phyloP scores from a whole-genome alignment of 805 yeast species.

The Dipodascus geniculatus region DNA sequence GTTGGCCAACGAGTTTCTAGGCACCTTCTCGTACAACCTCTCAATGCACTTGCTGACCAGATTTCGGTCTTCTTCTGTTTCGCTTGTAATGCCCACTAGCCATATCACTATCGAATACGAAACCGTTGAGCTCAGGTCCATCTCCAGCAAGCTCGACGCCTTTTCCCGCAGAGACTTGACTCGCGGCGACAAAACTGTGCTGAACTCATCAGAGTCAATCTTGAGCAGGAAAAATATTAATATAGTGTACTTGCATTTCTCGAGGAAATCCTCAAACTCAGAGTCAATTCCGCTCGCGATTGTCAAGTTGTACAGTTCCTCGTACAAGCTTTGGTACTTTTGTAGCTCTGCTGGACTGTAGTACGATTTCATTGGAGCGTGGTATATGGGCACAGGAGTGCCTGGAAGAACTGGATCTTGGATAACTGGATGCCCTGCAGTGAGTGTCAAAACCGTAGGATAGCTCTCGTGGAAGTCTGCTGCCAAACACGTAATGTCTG shows the following conservation, averaged over 20 bases:
- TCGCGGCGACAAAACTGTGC: not conserved
- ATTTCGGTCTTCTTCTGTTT: not conserved
- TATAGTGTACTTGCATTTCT: not conserved
- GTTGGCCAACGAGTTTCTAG: not conserved
- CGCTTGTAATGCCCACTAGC: not conserved
- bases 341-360: not conserved
- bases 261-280: not conserved
- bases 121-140: not conserved
- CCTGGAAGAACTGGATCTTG: not conserved
- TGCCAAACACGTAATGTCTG: not conserved
- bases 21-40: not conserved
- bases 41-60: not conserved
- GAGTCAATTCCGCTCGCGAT: not conserved
- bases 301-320: not conserved
- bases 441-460: not conserved
- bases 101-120: not conserved
- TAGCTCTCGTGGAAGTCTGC: not conserved
- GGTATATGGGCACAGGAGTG: not conserved
- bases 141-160: not conserved
- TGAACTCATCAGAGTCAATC: not conserved
- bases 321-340: not conserved
- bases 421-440: not conserved
- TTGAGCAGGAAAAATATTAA: not conserved
- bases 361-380: not conserved
- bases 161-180: not conserved